Evolutionary conservation across 257 asterid genomes (phyloP).

Genomic region (Nicotiana noctiflora): DNA sequence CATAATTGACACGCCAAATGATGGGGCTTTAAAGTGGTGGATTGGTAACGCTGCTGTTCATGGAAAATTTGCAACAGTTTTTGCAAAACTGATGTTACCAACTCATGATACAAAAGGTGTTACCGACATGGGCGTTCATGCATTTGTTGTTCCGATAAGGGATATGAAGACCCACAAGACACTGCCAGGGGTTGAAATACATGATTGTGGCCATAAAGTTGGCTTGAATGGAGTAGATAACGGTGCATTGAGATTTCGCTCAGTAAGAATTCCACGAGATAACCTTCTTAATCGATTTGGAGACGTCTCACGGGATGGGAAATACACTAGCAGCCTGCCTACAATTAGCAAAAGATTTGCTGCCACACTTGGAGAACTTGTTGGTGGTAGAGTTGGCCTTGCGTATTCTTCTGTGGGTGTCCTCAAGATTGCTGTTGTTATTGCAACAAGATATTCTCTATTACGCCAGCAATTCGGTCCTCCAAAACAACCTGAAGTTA

Average conservation of each 20-base stretch:
- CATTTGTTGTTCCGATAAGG: slow-evolving; percentile 87
- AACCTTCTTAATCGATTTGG: slow-evolving; percentile 94
- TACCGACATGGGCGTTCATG: slow-evolving; percentile 96
- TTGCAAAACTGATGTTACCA: slow-evolving; percentile 80
- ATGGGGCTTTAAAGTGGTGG: slow-evolving; percentile 99
- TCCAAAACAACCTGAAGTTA: slow-evolving; percentile 86
- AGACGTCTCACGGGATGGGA: slow-evolving; percentile 80
- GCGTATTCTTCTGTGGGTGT: slow-evolving; percentile 93
- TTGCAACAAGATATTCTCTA: slow-evolving; percentile 80
- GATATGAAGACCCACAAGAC: slow-evolving; percentile 65
- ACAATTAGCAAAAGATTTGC: slow-evolving; percentile 79
- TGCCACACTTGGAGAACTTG: slow-evolving; percentile 97
- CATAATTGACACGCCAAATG: slow-evolving; percentile 81
- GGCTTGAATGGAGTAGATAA: slow-evolving; percentile 96
- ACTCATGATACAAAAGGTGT: slow-evolving; percentile 63
- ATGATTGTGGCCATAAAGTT: slow-evolving; percentile 93
- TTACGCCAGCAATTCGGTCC: slow-evolving; percentile 96
- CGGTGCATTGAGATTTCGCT: slow-evolving; percentile 75
- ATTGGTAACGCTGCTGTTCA: slow-evolving; percentile 98
- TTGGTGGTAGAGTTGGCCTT: slow-evolving; percentile 96
- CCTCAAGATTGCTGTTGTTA: slow-evolving; percentile 63
- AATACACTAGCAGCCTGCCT: slow-evolving; percentile 80
- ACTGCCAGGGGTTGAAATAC: slow-evolving; percentile 80
- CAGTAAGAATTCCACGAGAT: slow-evolving; percentile 89
- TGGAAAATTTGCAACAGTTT: slow-evolving; percentile 96